Evolutionary conservation across 2,329 filamentous ascomycete species (phyloP).

Genomic region (Colletotrichum shisoi): DNA sequence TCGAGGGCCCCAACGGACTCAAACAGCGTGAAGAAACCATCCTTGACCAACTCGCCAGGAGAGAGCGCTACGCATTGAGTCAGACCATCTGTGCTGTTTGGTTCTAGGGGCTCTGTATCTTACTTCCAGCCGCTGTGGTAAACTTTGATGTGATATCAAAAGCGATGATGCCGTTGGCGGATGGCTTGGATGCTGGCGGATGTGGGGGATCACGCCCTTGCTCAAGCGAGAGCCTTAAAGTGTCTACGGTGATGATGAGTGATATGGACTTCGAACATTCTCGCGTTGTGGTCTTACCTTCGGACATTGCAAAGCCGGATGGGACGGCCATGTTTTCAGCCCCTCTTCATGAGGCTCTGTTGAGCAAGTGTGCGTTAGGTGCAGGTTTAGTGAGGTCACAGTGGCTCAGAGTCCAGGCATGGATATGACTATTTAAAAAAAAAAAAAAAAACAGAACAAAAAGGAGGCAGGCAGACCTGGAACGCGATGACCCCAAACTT

Average conservation of each 20-base stretch:
- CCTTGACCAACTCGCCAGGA: constrained; percentile 87
- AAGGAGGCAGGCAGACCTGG: neutral
- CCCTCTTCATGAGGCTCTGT: constrained; percentile 30
- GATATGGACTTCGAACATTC: constrained; percentile 10
- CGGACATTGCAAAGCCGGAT: constrained; percentile 48
- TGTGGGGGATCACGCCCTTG: constrained; percentile 46
- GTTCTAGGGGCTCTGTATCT: constrained; percentile 38
- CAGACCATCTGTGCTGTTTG: constrained; percentile 36
- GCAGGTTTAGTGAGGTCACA: constrained; percentile 37
- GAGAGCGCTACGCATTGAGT: constrained; percentile 66
- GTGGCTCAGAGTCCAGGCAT: constrained; percentile 17
- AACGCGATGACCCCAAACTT: neutral
- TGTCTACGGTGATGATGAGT: constrained; percentile 47
- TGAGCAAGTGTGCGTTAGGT: constrained; percentile 28
- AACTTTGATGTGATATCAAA: constrained; percentile 68
- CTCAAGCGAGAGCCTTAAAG: constrained; percentile 53
- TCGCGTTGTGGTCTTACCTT: constrained; percentile 45
- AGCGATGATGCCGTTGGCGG: constrained; percentile 60
- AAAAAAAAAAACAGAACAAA: neutral
- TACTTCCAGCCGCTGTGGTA: constrained; percentile 61
- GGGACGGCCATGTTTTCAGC: constrained; percentile 31
- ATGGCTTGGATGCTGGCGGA: constrained; percentile 53
- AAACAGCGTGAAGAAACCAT: constrained; percentile 92
- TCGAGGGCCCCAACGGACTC: constrained; percentile 90
- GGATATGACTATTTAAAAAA: constrained; percentile 24